phyloP scores from a whole-genome alignment of 768 basidiomycete species.

The Russula foetens region DNA sequence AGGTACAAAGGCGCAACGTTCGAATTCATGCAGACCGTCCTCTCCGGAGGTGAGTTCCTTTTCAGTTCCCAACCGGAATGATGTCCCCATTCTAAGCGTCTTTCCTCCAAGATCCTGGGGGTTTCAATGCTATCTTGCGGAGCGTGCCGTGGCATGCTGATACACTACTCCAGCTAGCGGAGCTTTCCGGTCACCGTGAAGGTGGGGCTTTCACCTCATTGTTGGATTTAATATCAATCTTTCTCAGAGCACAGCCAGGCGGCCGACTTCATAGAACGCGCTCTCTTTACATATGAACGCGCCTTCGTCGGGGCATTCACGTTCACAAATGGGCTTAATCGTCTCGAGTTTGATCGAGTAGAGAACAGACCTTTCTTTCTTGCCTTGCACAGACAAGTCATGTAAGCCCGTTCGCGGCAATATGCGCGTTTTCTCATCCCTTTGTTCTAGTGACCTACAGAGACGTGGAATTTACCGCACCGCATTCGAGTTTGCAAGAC shows the following conservation, averaged over 20 bases:
- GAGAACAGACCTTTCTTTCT: constrained; percentile 93
- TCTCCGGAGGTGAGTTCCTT: constrained; percentile 63
- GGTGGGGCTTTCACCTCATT: constrained; percentile 36
- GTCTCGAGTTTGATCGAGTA: constrained; percentile 83
- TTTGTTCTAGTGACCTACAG: constrained; percentile 56
- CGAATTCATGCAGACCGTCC: constrained; percentile 73
- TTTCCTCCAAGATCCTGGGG: constrained; percentile 54
- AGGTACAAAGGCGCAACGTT: constrained; percentile 75
- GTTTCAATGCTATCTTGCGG: constrained; percentile 67
- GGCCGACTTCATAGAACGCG: constrained; percentile 85
- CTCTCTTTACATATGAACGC: constrained; percentile 88
- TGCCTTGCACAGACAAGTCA: constrained; percentile 74
- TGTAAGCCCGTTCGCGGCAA: constrained; percentile 37
- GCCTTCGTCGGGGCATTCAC: constrained; percentile 83
- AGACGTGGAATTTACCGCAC: constrained; percentile 87
- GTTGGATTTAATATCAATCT: neutral
- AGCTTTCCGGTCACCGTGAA: constrained; percentile 81
- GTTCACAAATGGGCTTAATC: constrained; percentile 69
- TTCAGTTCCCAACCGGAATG: neutral
- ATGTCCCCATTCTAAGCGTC: neutral
- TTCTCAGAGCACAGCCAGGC: constrained; percentile 69
- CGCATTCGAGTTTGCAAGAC: constrained; percentile 84
- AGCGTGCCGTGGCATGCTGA: constrained; percentile 89
- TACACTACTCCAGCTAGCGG: constrained; percentile 79
- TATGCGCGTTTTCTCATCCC: neutral